Evolutionary conservation across 805 yeast genomes (phyloP).

Genomic region (Ogataea methanolica): DNA sequence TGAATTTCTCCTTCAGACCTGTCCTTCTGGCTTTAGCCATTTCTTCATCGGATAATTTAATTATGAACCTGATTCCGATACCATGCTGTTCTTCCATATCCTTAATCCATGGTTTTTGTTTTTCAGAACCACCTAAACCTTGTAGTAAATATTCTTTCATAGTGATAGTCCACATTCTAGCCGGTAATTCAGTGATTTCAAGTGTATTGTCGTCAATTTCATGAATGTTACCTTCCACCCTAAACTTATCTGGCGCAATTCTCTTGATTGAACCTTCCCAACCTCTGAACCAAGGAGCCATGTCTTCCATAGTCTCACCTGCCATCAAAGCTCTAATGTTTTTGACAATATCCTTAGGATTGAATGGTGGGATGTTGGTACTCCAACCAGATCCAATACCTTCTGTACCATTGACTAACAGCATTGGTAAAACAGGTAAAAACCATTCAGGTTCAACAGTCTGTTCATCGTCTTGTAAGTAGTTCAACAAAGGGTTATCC

Average conservation of each 20-base stretch:
- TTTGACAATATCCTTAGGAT: constrained; percentile 75
- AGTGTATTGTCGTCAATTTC: constrained; percentile 74
- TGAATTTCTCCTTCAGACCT: constrained; percentile 84
- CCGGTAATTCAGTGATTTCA: constrained; percentile 90
- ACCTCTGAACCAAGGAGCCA: constrained; percentile 93
- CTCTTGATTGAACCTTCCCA: constrained; percentile 84
- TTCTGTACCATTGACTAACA: constrained; percentile 93
- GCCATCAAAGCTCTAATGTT: constrained; percentile 73
- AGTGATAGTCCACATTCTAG: constrained; percentile 86
- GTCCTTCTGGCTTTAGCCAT: constrained; percentile 72
- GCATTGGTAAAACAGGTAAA: constrained; percentile 88
- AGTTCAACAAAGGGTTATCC: constrained; percentile 73
- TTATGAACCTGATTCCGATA: constrained; percentile 69
- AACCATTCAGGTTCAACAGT: constrained; percentile 96
- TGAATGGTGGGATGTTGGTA: constrained; percentile 84
- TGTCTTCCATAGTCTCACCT: constrained; percentile 61
- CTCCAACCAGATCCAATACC: constrained; percentile 99
- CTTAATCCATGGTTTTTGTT: constrained; percentile 77
- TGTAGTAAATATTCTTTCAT: constrained; percentile 79
- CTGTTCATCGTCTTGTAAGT: constrained; percentile 88
- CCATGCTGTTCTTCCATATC: constrained; percentile 96
- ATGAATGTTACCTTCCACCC: constrained; percentile 75
- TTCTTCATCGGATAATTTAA: constrained; percentile 70
- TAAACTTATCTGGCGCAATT: constrained; percentile 61
- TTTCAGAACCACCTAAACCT: constrained; percentile 74